Percentiles rank a stretch among this genome's conserved stretches.
Conservation (phyloP, 2,329 filamentous ascomycete species). For the Ophiosphaerella narmari region DNA sequence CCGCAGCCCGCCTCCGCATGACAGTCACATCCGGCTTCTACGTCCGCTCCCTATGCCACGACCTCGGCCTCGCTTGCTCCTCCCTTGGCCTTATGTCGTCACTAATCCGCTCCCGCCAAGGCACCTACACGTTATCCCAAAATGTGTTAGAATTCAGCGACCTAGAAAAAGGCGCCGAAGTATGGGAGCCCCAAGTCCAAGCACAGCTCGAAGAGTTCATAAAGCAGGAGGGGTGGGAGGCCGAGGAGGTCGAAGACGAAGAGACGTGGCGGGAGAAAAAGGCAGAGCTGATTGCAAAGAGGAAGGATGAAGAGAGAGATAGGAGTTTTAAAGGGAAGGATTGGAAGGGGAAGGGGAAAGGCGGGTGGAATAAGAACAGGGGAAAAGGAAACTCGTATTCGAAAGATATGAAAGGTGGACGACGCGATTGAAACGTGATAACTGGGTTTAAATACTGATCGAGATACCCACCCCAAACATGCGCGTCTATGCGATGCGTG, state of each 20-base stretch:
- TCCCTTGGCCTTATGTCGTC: conserved; percentile 87
- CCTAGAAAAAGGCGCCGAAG: conserved; percentile 73
- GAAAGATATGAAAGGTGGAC: conserved; percentile 22
- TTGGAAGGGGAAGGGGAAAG: conserved; percentile 8
- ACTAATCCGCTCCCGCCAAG: conserved; percentile 79
- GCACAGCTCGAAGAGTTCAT: conserved; percentile 60
- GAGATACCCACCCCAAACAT: background rate
- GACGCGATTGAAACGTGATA: background rate
- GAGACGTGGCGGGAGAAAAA: conserved; percentile 46
- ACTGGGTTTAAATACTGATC: background rate
- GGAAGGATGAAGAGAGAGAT: conserved; percentile 25
- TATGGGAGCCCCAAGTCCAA: conserved; percentile 79
- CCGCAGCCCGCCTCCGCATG: conserved; percentile 83
- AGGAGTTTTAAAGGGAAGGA: conserved; percentile 21
- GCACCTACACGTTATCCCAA: conserved; percentile 71
- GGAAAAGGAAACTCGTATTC: conserved; percentile 15
- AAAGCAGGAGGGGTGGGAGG: conserved; percentile 46
- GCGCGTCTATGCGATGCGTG: no score
- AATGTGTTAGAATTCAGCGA: conserved; percentile 82
- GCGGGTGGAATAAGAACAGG: conserved; percentile 11
- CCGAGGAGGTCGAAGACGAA: conserved; percentile 33
- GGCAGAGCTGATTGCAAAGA: conserved; percentile 44
- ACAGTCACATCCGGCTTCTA: conserved; percentile 97
- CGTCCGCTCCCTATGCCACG: conserved; percentile 90
- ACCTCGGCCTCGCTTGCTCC: conserved; percentile 79